These are phyloP conservation scores for Imleria badia DNA, from an alignment of 768 basidiomycete species.

Conservation along the genomic window DNA sequence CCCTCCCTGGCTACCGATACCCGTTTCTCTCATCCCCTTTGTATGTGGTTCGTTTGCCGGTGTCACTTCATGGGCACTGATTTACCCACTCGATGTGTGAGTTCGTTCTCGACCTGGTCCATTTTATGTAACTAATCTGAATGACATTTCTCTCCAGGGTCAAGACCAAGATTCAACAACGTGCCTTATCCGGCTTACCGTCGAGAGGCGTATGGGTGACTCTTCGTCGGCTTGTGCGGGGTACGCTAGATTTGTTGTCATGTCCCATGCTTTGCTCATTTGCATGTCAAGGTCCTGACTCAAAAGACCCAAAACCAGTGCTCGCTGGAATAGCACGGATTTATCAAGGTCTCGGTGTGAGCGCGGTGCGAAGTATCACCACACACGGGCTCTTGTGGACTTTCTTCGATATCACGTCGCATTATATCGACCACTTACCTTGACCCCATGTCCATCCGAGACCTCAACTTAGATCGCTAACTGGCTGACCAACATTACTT, in stretches of 20 bases:
- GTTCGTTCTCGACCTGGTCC: slow-evolving; percentile 23
- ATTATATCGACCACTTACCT: slow-evolving; percentile 68
- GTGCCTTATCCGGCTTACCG: slow-evolving; percentile 76
- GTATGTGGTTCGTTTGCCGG: slow-evolving; percentile 89
- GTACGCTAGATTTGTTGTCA: slow-evolving; percentile 36
- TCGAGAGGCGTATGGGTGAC: slow-evolving; percentile 75
- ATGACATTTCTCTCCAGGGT: slow-evolving; percentile 47
- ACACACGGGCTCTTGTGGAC: slow-evolving; percentile 96
- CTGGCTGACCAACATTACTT: slow-evolving; percentile 11
- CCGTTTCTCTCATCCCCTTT: slow-evolving; percentile 79
- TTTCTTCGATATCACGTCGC: slow-evolving; percentile 77
- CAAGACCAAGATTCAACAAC: slow-evolving; percentile 95
- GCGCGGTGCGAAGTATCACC: slow-evolving; percentile 86
- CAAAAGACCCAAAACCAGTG: slow-evolving; percentile 71
- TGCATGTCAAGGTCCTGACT: slow-evolving; percentile 64
- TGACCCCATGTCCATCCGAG: slow-evolving; percentile 16
- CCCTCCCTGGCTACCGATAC: slow-evolving; percentile 86
- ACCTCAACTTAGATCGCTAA: not conserved
- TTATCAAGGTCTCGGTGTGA: slow-evolving; percentile 93
- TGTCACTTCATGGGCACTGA: slow-evolving; percentile 85
- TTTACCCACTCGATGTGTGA: slow-evolving; percentile 94
- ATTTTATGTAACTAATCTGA: not conserved
- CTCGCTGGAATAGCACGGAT: slow-evolving; percentile 77
- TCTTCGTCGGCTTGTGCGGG: slow-evolving; percentile 75
- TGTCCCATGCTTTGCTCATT: not conserved